Base-by-base conservation (phyloP, 768 basidiomycete genomes). In the Hypholoma fasciculare region DNA sequence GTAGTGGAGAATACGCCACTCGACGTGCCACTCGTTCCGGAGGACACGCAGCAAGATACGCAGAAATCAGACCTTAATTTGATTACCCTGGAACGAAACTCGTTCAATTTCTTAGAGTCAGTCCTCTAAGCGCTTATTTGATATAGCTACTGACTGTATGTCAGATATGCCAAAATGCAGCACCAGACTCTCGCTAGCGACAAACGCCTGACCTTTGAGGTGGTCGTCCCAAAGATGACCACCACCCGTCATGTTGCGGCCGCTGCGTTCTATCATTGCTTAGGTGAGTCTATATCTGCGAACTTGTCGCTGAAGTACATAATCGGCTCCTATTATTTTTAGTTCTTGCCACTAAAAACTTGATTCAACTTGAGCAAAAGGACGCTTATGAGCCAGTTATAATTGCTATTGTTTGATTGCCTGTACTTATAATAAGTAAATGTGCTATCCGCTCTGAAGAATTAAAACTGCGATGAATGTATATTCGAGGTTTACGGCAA, bases 181-280 rank as follows among this genome's bases (percentile, higher is more conserved):
- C 74, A 81, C 49, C 82, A 80, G 59, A 81, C 85, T 0, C 78
- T 87, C 53, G 80, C 87, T 23, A 73, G 71, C 48, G 70, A 76
- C 7, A 69, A 74, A 14, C 72, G 75, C 14, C 73, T 93, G 36
- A 77, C 72, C 9, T 91, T 93, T 66, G 83, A 88, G 57, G 78
- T 77, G 34, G 78, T 94, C 36, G 88, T 85, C 9, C 90, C 90
- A 9, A 80, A 74, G 60, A 67, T 72, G 44, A 83, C 87, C 1
- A 91, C 87, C 63, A 90, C 88, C 4, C 79, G 83, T 9, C 90
- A 87, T 66, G 88, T 94, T 38, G 92, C 90, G 9, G 86, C 92
- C 8, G 84, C 89, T 14, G 92, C 86, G 4, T 87, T 94, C 69
- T 92, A 94, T 70, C 90, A 94, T 63, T 92, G 91, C 68, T 78